Evolutionary conservation across 2,329 filamentous ascomycete species (phyloP).

Genomic region (Didymella sp.): DNA sequence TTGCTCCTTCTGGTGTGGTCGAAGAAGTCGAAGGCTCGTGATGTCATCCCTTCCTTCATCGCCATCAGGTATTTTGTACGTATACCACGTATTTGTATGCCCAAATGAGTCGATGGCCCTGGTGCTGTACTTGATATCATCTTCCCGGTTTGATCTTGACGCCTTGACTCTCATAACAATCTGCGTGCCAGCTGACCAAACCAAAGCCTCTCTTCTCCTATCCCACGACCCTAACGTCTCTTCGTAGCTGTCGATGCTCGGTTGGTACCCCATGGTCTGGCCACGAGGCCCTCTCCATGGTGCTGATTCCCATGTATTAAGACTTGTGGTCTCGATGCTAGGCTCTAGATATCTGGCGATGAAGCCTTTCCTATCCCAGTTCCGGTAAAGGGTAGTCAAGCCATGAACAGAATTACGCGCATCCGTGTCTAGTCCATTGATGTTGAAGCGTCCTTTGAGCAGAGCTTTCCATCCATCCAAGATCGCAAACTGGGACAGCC

Average conservation of each 20-base stretch:
- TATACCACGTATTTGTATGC: slow-evolving; percentile 55
- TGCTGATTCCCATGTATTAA: slow-evolving; percentile 44
- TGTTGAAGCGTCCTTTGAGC: slow-evolving; percentile 40
- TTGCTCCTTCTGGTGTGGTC: slow-evolving; percentile 47
- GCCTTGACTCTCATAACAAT: slow-evolving; percentile 60
- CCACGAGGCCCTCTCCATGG: slow-evolving; percentile 53
- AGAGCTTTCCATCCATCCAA: slow-evolving; percentile 47
- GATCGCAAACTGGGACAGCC: slow-evolving; percentile 35
- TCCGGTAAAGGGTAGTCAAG: slow-evolving; percentile 63
- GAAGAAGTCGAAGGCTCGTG: slow-evolving; percentile 62
- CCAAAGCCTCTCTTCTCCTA: slow-evolving; percentile 62
- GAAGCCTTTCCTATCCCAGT: slow-evolving; percentile 64
- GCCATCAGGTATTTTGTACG: slow-evolving; percentile 60
- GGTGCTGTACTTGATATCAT: slow-evolving; percentile 21
- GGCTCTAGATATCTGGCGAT: slow-evolving; percentile 62
- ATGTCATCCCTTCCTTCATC: slow-evolving; percentile 66
- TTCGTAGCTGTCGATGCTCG: slow-evolving; percentile 65
- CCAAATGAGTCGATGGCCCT: slow-evolving; percentile 42
- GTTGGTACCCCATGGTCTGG: slow-evolving; percentile 66
- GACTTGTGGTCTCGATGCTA: slow-evolving; percentile 42
- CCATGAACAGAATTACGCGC: slow-evolving; percentile 56
- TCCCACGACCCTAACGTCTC: slow-evolving; percentile 49
- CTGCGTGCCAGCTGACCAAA: slow-evolving; percentile 67
- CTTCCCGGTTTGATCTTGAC: slow-evolving; percentile 42
- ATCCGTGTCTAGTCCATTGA: slow-evolving; percentile 35